phyloP scores from a whole-genome alignment of 208 protist species.

The Trypanosoma mega region DNA sequence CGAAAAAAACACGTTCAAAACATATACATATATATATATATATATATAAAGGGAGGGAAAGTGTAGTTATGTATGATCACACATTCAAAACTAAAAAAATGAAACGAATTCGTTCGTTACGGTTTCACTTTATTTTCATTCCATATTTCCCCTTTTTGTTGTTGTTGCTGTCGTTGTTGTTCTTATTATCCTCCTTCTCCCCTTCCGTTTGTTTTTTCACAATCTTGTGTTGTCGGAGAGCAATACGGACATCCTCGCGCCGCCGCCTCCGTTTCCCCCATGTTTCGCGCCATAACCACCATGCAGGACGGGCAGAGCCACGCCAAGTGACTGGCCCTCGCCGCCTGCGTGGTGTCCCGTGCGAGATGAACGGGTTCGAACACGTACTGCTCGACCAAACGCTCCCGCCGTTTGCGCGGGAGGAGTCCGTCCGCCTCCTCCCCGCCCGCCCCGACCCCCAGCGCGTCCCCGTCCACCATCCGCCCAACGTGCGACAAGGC shows the following conservation, averaged over 20 bases:
- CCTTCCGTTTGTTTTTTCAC: constrained; percentile 2
- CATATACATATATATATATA: too few species aligned
- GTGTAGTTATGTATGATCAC: too few species aligned
- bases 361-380: constrained; percentile 53
- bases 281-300: constrained; percentile 42
- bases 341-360: neutral
- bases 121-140: too few species aligned
- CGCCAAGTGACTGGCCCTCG: constrained; percentile 37
- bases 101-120: too few species aligned
- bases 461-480: neutral
- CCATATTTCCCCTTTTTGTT: too few species aligned
- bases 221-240: too few species aligned
- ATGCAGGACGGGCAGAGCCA: constrained; percentile 78
- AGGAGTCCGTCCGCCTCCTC: constrained; percentile 22
- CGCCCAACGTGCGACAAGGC: constrained; percentile 20
- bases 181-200: neutral
- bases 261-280: constrained; percentile 20
- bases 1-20: too few species aligned
- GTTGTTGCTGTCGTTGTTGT: neutral
- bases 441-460: constrained; percentile 7
- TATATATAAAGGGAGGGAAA: too few species aligned
- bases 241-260: constrained; percentile 19
- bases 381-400: constrained; percentile 62
- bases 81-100: too few species aligned
- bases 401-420: constrained; percentile 29